These are phyloP conservation scores for Diospyros kaki DNA, from an alignment of 148 eudicot species.

Conservation along the genomic window DNA sequence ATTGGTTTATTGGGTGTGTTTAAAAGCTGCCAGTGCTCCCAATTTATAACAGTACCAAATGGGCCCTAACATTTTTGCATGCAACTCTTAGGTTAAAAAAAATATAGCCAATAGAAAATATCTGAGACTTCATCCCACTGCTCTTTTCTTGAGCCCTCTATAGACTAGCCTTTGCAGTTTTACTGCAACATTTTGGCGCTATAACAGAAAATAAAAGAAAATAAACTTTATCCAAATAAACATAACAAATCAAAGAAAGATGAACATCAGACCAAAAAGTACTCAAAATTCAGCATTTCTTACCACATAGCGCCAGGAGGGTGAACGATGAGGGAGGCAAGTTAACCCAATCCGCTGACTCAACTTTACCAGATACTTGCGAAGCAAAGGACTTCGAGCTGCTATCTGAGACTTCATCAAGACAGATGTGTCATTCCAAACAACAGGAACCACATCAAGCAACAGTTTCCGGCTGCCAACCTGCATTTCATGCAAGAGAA, in stretches of 20 bases:
- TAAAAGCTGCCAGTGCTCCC: too few relatives aligned
- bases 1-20: too few relatives aligned
- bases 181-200: background rate
- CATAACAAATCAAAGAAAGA: slow-evolving; percentile 2
- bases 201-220: background rate
- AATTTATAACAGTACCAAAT: too few relatives aligned
- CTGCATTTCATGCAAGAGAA: slow-evolving; percentile 36
- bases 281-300: slow-evolving; percentile 16
- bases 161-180: background rate
- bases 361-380: slow-evolving; percentile 83
- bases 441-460: slow-evolving; percentile 52
- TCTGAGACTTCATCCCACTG: background rate
- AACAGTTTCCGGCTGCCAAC: slow-evolving; percentile 65
- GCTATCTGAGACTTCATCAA: slow-evolving; percentile 71
- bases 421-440: slow-evolving; percentile 76
- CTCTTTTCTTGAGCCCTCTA: background rate
- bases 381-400: slow-evolving; percentile 81
- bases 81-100: background rate
- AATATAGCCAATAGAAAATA: background rate
- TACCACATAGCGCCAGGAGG: slow-evolving; percentile 94
- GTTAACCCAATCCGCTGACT: slow-evolving; percentile 82
- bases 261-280: slow-evolving; percentile 5
- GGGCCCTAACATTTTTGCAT: background rate
- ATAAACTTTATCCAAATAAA: background rate
- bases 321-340: slow-evolving; percentile 73